These are phyloP conservation scores for Candida adriatica DNA, from an alignment of 805 yeast species.

Conservation along the genomic window DNA sequence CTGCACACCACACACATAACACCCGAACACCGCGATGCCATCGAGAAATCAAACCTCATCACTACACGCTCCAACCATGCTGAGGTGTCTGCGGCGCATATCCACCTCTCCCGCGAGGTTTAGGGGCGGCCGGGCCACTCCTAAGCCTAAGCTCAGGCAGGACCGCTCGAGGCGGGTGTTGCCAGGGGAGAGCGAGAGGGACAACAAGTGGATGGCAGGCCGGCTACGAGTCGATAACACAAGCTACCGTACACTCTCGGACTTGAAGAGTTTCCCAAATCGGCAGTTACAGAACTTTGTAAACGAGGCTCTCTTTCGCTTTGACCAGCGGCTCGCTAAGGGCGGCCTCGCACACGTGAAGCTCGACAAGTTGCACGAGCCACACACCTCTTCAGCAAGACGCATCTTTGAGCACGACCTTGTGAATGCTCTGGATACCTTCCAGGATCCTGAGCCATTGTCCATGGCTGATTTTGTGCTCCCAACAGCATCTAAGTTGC, in stretches of 20 bases:
- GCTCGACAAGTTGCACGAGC: neutral
- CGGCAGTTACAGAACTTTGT: neutral
- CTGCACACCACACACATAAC: no score
- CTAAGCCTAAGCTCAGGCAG: no score
- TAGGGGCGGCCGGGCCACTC: no score
- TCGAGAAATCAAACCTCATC: no score
- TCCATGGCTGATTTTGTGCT: slow-evolving; percentile 2
- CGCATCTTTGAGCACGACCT: slow-evolving; percentile 8
- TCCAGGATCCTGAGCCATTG: neutral
- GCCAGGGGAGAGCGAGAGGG: no score
- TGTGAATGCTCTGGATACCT: neutral
- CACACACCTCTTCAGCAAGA: slow-evolving; percentile 1
- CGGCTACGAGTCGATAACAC: neutral
- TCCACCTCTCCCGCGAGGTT: no score
- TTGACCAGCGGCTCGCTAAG: neutral
- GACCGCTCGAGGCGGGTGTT: no score
- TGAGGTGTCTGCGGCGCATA: no score
- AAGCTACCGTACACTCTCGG: neutral
- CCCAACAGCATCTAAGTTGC: slow-evolving; percentile 5
- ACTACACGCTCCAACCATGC: no score
- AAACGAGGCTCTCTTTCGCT: slow-evolving; percentile 2
- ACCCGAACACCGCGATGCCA: no score
- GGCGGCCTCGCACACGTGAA: slow-evolving; percentile 1
- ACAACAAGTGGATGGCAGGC: slow-evolving; percentile 8
- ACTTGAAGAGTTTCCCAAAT: neutral